Evolutionary conservation across 2,329 filamentous ascomycete species (phyloP).

Genomic region (Blastomyces parvus): DNA sequence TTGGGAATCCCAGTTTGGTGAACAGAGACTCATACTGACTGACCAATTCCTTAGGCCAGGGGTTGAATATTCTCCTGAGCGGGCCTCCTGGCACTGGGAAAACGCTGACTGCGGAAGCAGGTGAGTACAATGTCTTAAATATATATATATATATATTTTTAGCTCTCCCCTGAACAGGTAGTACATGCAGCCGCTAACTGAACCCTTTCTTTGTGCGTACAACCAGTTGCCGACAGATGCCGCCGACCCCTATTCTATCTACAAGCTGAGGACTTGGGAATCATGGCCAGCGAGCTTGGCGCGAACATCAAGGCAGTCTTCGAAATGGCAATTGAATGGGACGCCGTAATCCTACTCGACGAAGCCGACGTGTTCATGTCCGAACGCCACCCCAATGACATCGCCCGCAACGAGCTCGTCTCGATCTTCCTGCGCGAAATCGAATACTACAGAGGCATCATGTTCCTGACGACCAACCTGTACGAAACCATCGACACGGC

Average conservation of each 20-base stretch:
- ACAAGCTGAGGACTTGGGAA: conserved; percentile 17
- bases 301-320: conserved; percentile 20
- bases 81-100: conserved; percentile 25
- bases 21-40: not conserved
- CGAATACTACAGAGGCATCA: conserved; percentile 22
- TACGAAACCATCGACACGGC: conserved; percentile 26
- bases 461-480: conserved; percentile 28
- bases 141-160: not conserved
- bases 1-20: not conserved
- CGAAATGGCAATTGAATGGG: conserved; percentile 19
- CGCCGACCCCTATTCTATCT: conserved; percentile 9
- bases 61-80: conserved; percentile 8
- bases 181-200: conserved; percentile 18
- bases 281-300: conserved; percentile 16
- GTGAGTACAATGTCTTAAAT: conserved; percentile 16
- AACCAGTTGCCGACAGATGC: conserved; percentile 10
- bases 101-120: conserved; percentile 29
- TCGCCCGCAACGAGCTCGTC: conserved; percentile 19
- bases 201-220: conserved; percentile 6
- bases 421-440: conserved; percentile 19
- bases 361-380: conserved; percentile 32
- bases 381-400: conserved; percentile 11
- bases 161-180: not conserved
- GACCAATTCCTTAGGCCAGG: not conserved
- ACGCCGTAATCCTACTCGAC: conserved; percentile 25